Conservation (phyloP, 2,329 filamentous ascomycete species). For the Pseudocercospora fuligena region DNA sequence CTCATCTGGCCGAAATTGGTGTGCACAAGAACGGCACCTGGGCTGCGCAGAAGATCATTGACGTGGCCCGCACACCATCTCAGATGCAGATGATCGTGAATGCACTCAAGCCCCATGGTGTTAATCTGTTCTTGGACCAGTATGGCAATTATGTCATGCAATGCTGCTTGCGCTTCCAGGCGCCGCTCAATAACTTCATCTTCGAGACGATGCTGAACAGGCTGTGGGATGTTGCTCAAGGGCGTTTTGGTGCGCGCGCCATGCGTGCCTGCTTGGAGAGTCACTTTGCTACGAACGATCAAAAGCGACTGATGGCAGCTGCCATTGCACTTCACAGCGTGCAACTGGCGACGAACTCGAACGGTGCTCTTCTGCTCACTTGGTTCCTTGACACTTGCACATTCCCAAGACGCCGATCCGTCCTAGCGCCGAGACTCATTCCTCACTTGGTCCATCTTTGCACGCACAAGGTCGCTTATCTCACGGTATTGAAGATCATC, state of each 20-base stretch:
- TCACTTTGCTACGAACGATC: slow-evolving; percentile 91
- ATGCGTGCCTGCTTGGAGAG: slow-evolving; percentile 97
- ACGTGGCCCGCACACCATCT: slow-evolving; percentile 81
- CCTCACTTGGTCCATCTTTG: slow-evolving; percentile 93
- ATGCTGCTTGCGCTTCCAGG: slow-evolving; percentile 89
- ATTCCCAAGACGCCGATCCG: slow-evolving; percentile 87
- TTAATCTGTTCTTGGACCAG: slow-evolving; percentile 93
- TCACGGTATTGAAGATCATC: slow-evolving; percentile 96
- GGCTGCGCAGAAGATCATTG: slow-evolving; percentile 99
- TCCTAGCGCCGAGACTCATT: slow-evolving; percentile 87
- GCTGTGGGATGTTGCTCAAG: slow-evolving; percentile 92
- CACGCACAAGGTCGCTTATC: slow-evolving; percentile 97
- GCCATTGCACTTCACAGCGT: slow-evolving; percentile 96
- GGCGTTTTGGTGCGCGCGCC: slow-evolving; percentile 89
- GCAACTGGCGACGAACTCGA: slow-evolving; percentile 93
- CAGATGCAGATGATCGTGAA: slow-evolving; percentile 88
- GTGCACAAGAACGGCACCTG: slow-evolving; percentile 99
- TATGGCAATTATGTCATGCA: slow-evolving; percentile 99
- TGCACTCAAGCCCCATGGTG: slow-evolving; percentile 80
- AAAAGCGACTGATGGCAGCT: slow-evolving; percentile 92
- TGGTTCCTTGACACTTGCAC: slow-evolving; percentile 99
- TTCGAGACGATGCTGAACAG: slow-evolving; percentile 95
- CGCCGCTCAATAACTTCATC: slow-evolving; percentile 92
- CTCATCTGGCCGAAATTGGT: slow-evolving; percentile 93
- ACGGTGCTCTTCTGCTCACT: slow-evolving; percentile 89